Evolutionary conservation across 352 stramenopile species (phyloP).

Genomic region (Phytophthora aleatoria): DNA sequence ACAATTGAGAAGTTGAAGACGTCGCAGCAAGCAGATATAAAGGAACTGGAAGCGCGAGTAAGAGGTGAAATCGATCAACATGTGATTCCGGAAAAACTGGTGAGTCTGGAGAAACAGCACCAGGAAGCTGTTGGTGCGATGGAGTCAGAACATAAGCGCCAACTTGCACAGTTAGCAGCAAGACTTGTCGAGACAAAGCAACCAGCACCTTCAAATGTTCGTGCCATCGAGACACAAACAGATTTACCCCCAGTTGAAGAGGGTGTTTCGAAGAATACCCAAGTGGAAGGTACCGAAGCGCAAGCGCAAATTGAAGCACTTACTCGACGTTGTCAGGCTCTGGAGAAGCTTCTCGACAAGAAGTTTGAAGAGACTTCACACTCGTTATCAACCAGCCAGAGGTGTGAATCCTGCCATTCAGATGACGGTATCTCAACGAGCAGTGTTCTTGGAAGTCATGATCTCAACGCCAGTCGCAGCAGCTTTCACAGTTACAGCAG

Average conservation of each 20-base stretch:
- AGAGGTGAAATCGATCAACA: constrained; percentile 15
- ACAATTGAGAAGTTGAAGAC: constrained; percentile 12
- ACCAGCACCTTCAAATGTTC: constrained; percentile 2
- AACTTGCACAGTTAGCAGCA: constrained; percentile 26
- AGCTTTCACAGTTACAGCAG: constrained; percentile 23
- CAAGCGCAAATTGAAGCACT: constrained; percentile 47
- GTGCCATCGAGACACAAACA: constrained; percentile 29
- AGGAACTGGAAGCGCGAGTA: constrained; percentile 18
- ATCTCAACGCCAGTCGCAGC: constrained; percentile 22
- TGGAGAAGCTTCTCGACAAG: constrained; percentile 59
- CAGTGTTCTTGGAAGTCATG: constrained; percentile 10
- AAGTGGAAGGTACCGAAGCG: constrained; percentile 10
- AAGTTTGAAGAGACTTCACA: constrained; percentile 56
- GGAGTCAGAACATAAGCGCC: constrained; percentile 25
- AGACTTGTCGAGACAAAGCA: constrained; percentile 20
- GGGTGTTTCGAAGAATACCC: neutral
- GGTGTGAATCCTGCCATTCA: constrained; percentile 37
- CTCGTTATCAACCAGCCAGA: constrained; percentile 23
- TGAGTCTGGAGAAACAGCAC: constrained; percentile 23
- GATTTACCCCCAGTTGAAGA: constrained; percentile 13
- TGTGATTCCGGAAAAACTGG: constrained; percentile 13
- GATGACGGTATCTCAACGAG: constrained; percentile 23
- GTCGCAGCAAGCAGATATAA: constrained; percentile 7
- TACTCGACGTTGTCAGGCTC: constrained; percentile 49
- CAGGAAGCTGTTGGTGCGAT: constrained; percentile 23